Base-by-base conservation (phyloP, 1,284 basidiomycete species). In the Ceratobasidium sp. region DNA sequence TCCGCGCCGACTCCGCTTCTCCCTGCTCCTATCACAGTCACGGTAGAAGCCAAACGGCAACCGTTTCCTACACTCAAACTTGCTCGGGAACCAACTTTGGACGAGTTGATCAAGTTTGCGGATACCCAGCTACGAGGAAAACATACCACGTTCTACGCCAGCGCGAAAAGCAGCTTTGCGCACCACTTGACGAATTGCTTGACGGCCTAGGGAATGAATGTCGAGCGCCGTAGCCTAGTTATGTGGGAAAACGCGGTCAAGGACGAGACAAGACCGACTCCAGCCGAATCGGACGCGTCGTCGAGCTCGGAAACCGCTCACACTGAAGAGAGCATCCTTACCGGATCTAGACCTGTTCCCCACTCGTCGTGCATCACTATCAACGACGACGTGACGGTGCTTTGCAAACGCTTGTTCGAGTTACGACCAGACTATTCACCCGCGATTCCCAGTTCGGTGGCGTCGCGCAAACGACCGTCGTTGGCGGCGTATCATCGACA, bases 181-280 rank as follows among this genome's bases (percentile, higher is more conserved):
- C 91, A 92, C 61, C 93, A 96, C 79, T 83, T 98, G 32, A 94
- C 94, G 41, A 92, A 90, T 76, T 96, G 96, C 80, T 85, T 97
- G 71, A 92, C 92, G n/a, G 87, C 92, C 3, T 97, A 95, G 95
- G 94, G 94, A 18, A 86, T 97, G 86, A 93, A 97, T 77, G 90
- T 97, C 53, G 90, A 87, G 64, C 93, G 94, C 46, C 12, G 26
- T 77, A 77, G 4, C 43, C 36, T 41, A 16, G 58, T 32, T 77
- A 77, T 5, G 2, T 18, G 43, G 21, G 58, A 50, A 21, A 48
- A 53, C 9, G 71, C n/a, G 50, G 30, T 28, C 76, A 77, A 28
- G 39, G 55, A 1, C 52, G 72, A 58, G 32, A 30, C 41, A 43
- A 39, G 26, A 18, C 32, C 36, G 12, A 45, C 32, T n/a, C 41